Evolutionary conservation across 495 filamentous ascomycete genomes (phyloP).

Genomic region (Pyrenula massariospora): DNA sequence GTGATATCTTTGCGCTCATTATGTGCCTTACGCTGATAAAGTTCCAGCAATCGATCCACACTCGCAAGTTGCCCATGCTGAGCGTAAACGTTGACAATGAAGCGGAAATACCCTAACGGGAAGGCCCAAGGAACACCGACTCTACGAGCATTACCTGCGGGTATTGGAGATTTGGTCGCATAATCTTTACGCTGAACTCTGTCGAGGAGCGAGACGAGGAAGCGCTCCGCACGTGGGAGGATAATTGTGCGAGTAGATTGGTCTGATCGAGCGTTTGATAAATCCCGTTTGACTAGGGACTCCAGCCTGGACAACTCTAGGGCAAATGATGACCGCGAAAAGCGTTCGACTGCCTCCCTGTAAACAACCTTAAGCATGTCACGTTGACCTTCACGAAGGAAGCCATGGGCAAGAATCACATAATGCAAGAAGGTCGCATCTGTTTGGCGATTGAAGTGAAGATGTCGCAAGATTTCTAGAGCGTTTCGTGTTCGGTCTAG

Average conservation of each 20-base stretch:
- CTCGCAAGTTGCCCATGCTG: conserved; percentile 38
- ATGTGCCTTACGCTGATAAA: conserved; percentile 27
- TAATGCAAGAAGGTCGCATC: conserved; percentile 59
- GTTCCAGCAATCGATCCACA: conserved; percentile 42
- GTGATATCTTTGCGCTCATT: conserved; percentile 16
- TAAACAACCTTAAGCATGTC: conserved; percentile 41
- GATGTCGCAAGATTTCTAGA: conserved; percentile 44
- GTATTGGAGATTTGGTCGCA: conserved; percentile 12
- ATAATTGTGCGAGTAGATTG: neutral
- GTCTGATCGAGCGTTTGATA: conserved; percentile 5
- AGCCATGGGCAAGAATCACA: conserved; percentile 61
- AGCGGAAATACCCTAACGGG: conserved; percentile 38
- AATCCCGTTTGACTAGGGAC: conserved; percentile 4
- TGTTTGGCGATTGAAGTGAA: conserved; percentile 46
- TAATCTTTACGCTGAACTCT: conserved; percentile 15
- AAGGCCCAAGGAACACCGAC: conserved; percentile 17
- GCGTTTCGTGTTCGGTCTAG: conserved; percentile 53
- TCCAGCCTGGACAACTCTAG: conserved; percentile 20
- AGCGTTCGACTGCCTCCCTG: conserved; percentile 34
- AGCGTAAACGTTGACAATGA: conserved; percentile 53
- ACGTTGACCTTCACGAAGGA: conserved; percentile 34
- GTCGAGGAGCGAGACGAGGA: neutral
- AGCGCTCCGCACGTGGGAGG: conserved; percentile 4
- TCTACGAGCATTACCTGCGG: conserved; percentile 1
- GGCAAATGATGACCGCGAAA: conserved; percentile 28